Evolutionary conservation across 1,139 yeast species (phyloP), one percentile per base, ranked within the genome.

Genomic region (Yamadazyma conglobata): DNA sequence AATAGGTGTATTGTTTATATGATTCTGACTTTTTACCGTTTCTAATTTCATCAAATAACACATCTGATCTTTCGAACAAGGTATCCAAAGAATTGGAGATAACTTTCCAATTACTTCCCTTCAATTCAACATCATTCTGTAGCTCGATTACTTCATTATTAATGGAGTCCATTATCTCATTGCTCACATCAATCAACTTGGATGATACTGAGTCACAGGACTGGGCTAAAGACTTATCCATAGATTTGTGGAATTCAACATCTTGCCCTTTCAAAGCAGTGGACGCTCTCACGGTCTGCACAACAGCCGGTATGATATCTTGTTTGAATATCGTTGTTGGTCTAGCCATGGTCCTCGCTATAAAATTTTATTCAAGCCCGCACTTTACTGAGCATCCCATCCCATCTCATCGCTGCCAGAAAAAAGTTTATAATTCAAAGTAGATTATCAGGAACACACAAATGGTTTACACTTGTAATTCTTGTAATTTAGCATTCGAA

Each of bases 231-330:
- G 56, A 50, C 2, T 64, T 48, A 48, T 87, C 94, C n/a, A 88
- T 54, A 26, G 88, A 75, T 33, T 70, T 71, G 57, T 79, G 77
- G 48, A 89, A 91, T 25, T 71, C 73, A 15, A 88, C 73, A 60
- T 91, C 98, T 42, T 85, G 87, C 0, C 87, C 77, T 2, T 88
- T 83, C 26, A 91, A 59, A 2, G 84, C 76, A 5, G 82, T 64
- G 0, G 96, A 76, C 2, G 85, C 73, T 40, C 95, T 68, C 21
- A 87, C 77, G 2, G 82, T 66, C 15, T 66, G 66, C 30, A 75
- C 66, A 3, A 75, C 66, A 35, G 60, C 56, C 2, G 81, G 68
- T 14, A 66, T 42, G 4, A 58, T 48, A 12, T 41, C 54, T 6
- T 51, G 46, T 22, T 31, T 25, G 20, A 37, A 22, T 9, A 18